Base-by-base conservation (phyloP, 176 grass and related monocot species). In the Thinopyrum elongatum region DNA sequence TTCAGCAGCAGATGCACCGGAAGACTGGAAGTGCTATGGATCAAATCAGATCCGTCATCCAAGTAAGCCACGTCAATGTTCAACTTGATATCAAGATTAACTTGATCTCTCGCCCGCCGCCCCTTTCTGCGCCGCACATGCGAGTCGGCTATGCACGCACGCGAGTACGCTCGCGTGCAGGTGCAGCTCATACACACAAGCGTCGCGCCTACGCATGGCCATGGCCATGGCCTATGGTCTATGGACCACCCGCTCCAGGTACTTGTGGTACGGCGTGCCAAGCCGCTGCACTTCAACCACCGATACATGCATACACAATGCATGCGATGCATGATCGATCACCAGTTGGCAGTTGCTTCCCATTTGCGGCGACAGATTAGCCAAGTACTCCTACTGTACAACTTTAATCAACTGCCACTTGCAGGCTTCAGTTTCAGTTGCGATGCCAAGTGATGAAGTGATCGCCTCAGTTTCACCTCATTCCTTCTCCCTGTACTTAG, bases 231-330 rank as follows among this genome's bases (percentile, higher is more conserved):
- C 39, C 6, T n/a, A 49, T 49, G 42, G 14, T 4, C 4, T 11
- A 35, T 72, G 87, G 87, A 80, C 87, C 87, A 84, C 72, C 42
- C 42, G 42, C 13, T 60, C 17, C 25, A 60, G 80, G 86, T 83
- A 9, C 62, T 21, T 83, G 79, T n/a, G 30, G 46, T 34, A 58
- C 30, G 31, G 29, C 46, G n/a, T 82, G 30, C 53, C 27, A 70
- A 36, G 80, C 35, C 33, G 65, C 28, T 82, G 5, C 65, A 16
- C 44, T 60, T 78, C 15, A 62, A 23, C n/a, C 57, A 46, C 60
- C 61, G 23, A 25, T 74, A 1, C 36, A 42, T 25, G 69, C 6
- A 70, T 11, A 23, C 8, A 3, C n/a, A 22, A 4, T 27, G 31
- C 8, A 69, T 27, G 31, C 8, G 35, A 3, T 46, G 30, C 6